Percentiles rank a stretch among this genome's conserved stretches.
Conservation (phyloP, 176 grass and related monocot species). For the Bothriochloa decipiens region DNA sequence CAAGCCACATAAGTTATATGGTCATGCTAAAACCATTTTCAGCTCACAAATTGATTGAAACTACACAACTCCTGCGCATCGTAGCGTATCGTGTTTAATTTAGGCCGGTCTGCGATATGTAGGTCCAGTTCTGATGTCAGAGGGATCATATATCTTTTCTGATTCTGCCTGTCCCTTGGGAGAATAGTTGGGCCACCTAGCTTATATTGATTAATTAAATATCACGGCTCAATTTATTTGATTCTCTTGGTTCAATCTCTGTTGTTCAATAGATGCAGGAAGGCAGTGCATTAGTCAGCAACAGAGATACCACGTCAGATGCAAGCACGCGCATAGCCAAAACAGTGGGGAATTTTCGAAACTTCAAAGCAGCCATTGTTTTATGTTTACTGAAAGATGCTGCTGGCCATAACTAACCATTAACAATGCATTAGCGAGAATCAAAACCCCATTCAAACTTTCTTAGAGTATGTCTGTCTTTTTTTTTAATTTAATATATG, state of each 20-base stretch:
- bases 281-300: background rate
- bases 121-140: background rate
- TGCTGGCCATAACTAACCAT: too few species aligned
- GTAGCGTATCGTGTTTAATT: too few species aligned
- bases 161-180: background rate
- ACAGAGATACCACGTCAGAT: background rate
- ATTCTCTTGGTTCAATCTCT: background rate
- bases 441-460: too few species aligned
- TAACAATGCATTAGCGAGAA: too few species aligned
- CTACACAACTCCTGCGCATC: too few species aligned
- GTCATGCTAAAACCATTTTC: too few species aligned
- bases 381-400: background rate
- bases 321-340: background rate
- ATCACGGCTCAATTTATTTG: conserved; percentile 4
- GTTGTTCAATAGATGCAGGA: background rate
- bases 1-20: too few species aligned
- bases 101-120: background rate
- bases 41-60: too few species aligned
- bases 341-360: background rate
- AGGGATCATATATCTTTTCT: background rate
- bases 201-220: background rate
- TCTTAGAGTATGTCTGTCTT: too few species aligned
- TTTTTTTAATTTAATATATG: background rate
- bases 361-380: background rate
- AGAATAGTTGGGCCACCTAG: background rate